Base-by-base conservation (phyloP, 768 basidiomycete genomes). In the Trametes maxima region DNA sequence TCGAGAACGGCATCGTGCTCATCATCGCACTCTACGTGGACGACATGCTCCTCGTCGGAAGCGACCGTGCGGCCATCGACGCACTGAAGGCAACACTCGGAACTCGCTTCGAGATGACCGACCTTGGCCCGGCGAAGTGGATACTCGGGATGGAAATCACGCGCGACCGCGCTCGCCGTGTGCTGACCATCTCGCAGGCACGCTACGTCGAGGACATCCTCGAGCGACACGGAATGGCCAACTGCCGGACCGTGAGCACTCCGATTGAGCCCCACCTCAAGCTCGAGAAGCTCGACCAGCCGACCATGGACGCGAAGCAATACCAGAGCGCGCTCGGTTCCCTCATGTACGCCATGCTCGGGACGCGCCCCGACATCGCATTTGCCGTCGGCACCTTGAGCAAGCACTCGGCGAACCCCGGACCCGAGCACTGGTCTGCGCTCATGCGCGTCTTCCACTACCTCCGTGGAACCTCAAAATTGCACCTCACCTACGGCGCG, bases 361-460 rank as follows among this genome's bases (percentile, higher is more conserved):
- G n/a, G n/a, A n/a, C n/a, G n/a, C n/a, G n/a, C n/a, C n/a, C n/a
- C n/a, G n/a, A n/a, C n/a, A n/a, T n/a, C n/a, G n/a, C n/a, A 70
- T 75, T 66, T 46, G 65, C 73, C 6, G 74, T 77, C 5, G 64
- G 68, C 37, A 33, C 57, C 0, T 71, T 80, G 0, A 64, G 73
- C 0, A 73, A 74, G 40, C 76, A 67, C 66, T 69, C 64, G 12
- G 63, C 73, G 0, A 65, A 65, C n/a, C 78, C 76, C 0, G 67
- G 70, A 0, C 51, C 37, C 0, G 57, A 51, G 0, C 76, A 78
- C 62, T 64, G 75, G 47, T 55, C 68, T 0, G 76, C 75, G 0
- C 73, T 72, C 8, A 76, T 77, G 63, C 67, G 65, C 35, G 65
- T 75, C 12, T 67, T 74, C 14, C 61, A 67, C 0, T 78, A 80